Evolutionary conservation across 768 basidiomycete genomes (phyloP).

Genomic region (Pleurotus pulmonarius): DNA sequence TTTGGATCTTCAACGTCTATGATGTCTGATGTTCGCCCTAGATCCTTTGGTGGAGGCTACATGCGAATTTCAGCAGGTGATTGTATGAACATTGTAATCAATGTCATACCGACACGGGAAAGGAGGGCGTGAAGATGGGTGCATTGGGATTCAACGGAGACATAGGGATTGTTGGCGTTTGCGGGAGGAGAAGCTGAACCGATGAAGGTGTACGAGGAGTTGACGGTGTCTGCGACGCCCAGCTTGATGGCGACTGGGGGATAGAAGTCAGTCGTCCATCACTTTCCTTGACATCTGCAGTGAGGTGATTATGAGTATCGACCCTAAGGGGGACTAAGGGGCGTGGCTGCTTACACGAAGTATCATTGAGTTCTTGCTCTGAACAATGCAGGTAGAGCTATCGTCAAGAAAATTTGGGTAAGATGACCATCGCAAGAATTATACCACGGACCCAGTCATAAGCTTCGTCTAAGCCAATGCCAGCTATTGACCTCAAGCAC

Average conservation of each 20-base stretch:
- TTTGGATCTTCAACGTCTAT: conserved; percentile 54
- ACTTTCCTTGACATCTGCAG: conserved; percentile 1
- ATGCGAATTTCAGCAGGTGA: no score
- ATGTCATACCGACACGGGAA: background rate
- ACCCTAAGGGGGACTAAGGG: background rate
- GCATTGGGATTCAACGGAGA: conserved; percentile 36
- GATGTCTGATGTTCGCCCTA: conserved; percentile 6
- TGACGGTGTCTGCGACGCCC: conserved; percentile 20
- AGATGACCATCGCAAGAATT: no score
- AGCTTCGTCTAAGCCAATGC: conserved; percentile 82
- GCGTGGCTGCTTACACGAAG: conserved; percentile 24
- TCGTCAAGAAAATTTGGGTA: background rate
- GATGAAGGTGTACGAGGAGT: conserved; percentile 32
- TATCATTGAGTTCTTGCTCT: conserved; percentile 50
- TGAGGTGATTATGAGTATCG: background rate
- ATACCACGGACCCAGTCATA: conserved; percentile 75
- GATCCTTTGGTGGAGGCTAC: no score
- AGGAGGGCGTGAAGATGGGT: conserved; percentile 33
- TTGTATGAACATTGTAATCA: background rate
- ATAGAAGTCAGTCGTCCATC: background rate
- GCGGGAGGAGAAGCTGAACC: conserved; percentile 21
- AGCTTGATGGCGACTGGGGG: background rate
- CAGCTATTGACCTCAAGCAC: conserved; percentile 62
- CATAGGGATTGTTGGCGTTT: conserved; percentile 13
- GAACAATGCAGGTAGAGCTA: conserved; percentile 67